Conservation (phyloP, 306 rosid genomes). For the Aeschynomene evenia region DNA sequence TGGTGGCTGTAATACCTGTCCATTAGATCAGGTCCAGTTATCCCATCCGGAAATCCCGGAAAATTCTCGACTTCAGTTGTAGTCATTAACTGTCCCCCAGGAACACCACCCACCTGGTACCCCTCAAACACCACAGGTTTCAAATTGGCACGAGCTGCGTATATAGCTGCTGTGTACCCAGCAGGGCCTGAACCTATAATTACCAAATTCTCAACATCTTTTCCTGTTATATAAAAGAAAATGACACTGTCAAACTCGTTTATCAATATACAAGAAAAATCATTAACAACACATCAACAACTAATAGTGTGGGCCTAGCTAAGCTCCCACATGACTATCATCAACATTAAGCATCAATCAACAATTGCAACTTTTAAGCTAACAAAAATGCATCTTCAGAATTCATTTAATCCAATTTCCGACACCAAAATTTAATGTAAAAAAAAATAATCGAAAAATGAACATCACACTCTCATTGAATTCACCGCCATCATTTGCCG, state of each 20-base stretch:
- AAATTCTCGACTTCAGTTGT: slow-evolving; percentile 96
- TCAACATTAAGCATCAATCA: not conserved
- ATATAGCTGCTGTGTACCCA: slow-evolving; percentile 92
- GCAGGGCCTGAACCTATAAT: slow-evolving; percentile 96
- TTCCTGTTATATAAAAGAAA: slow-evolving; percentile 43
- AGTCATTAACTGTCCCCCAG: slow-evolving; percentile 98
- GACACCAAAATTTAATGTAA: not conserved
- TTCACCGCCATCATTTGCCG: not conserved
- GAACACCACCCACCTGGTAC: slow-evolving; percentile 86
- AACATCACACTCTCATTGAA: slow-evolving; percentile 9
- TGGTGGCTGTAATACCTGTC: slow-evolving; percentile 76
- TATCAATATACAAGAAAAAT: not conserved
- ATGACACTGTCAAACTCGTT: slow-evolving; percentile 14
- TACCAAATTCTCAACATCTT: slow-evolving; percentile 75
- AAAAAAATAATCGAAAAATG: not conserved
- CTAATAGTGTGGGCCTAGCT: no score
- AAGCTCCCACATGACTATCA: not conserved
- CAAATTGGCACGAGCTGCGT: slow-evolving; percentile 94
- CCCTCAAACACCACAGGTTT: slow-evolving; percentile 95
- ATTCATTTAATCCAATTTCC: slow-evolving; percentile 18
- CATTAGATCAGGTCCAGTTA: slow-evolving; percentile 96
- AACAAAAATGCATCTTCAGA: not conserved
- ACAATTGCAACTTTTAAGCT: not conserved
- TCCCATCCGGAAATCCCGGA: slow-evolving; percentile 95
- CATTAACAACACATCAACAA: not conserved